Conservation (phyloP, 2,329 filamentous ascomycete species). For the Fusarium caatingaense region DNA sequence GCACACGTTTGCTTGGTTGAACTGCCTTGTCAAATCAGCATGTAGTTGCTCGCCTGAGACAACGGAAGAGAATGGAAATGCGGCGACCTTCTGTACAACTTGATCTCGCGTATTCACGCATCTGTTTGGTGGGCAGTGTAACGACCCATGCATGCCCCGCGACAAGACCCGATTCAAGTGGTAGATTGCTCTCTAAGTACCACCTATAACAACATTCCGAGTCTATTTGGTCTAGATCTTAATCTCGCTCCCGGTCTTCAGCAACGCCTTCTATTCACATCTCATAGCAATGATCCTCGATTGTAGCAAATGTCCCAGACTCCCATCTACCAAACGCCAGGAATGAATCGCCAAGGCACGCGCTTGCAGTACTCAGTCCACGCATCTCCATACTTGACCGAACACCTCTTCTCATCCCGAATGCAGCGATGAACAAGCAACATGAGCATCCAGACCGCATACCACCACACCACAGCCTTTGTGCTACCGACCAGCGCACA, state of each 20-base stretch:
- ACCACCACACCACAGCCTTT: constrained; percentile 57
- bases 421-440: constrained; percentile 59
- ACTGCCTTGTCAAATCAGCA: neutral
- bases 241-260: neutral
- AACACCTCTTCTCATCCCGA: constrained; percentile 58
- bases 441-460: constrained; percentile 58
- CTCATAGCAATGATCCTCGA: neutral
- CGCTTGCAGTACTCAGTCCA: constrained; percentile 58
- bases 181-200: neutral
- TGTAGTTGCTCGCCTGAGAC: neutral
- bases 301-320: neutral
- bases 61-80: neutral
- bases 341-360: constrained; percentile 57
- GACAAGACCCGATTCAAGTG: neutral
- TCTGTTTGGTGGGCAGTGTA: neutral
- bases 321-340: constrained; percentile 43
- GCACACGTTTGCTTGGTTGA: too few species aligned
- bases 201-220: neutral
- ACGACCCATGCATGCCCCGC: neutral
- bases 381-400: constrained; percentile 57
- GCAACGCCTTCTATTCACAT: neutral
- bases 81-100: neutral
- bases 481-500: constrained; percentile 56
- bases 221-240: neutral
- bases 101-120: neutral